Evolutionary conservation across 257 asterid species (phyloP), one percentile per base, ranked within the genome.

Genomic region (Penstemon barbatus): DNA sequence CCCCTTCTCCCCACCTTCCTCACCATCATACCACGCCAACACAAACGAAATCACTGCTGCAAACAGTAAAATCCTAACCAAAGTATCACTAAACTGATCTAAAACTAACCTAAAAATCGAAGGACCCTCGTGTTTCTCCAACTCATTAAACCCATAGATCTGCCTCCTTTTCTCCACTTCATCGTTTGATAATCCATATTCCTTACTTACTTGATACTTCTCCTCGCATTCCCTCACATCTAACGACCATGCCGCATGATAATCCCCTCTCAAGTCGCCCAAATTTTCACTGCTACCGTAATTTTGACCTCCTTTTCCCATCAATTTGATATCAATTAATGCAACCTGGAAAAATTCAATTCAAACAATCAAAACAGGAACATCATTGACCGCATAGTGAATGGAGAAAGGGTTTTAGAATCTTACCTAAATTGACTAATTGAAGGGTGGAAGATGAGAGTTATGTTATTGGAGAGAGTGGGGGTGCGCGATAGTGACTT

Each of bases 11-110:
- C 95, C 99, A 0, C 98, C 99, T 79, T 63, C 68, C 4, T 63
- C 68, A 1, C 99, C 99, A 72, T 94, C 99, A 68, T 48, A 89
- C 97, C 86, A 91, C 3, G 98, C 99, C 83, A 94, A 70, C 68
- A 94, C 96, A 80, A 94, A 94, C 8, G 98, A 94, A 61, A 94
- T 67, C 66, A 94, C 99, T 0, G 99, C 99, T 1, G 99, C 99
- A 57, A 75, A 93, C 46, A 94, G 82, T 72, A 94, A 78, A 79
- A 94, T 94, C 81, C 97, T 82, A 50, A 94, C 99, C 75, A 94
- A 71, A 0, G 97, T 94, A 59, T 94, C 99, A 44, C 91, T 94
- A 73, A 94, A 94, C 82, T 94, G 99, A 80, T 91, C 98, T 75
- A 94, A 70, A 77, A 94, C 75, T 87, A 94, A 85, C 70, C 79